A percentile compares a stretch with the other conserved stretches of the same genome.
phyloP scores from a whole-genome alignment of 345 rosid species.

The Ceriops decandra region DNA sequence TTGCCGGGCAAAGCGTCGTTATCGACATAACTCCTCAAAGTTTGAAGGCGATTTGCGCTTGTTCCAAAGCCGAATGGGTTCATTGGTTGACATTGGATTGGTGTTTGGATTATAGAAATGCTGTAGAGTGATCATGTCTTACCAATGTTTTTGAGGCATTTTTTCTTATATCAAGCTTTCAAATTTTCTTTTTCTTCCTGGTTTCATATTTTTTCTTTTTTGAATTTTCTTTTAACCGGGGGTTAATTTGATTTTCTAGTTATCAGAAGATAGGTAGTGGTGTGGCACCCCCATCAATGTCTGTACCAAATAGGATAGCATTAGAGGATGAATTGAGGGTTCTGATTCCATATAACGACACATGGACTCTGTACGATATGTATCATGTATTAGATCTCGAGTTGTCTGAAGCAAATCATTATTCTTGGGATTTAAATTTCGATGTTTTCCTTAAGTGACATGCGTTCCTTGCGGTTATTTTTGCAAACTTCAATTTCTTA shows the following conservation, averaged over 20 bases:
- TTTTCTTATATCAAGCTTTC: neutral
- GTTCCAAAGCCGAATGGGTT: neutral
- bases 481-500: no score
- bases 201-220: neutral
- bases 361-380: constrained; percentile 12
- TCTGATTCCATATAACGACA: neutral
- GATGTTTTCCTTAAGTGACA: no score
- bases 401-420: neutral
- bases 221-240: neutral
- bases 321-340: constrained; percentile 6
- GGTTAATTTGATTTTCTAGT: neutral
- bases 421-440: no score
- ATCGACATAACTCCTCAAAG: constrained; percentile 20
- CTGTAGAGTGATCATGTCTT: constrained; percentile 21
- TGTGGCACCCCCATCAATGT: constrained; percentile 9
- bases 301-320: constrained; percentile 2
- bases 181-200: neutral
- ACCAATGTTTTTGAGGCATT: constrained; percentile 20
- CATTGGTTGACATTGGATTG: constrained; percentile 4
- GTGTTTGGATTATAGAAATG: constrained; percentile 14
- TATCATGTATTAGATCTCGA: neutral
- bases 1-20: constrained; percentile 20
- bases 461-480: no score
- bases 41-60: constrained; percentile 21
- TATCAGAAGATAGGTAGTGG: constrained; percentile 11